A percentile compares a stretch with the other conserved stretches of the same genome.
Conservation (phyloP, 257 asterid species). For the Solanum rostratum region DNA sequence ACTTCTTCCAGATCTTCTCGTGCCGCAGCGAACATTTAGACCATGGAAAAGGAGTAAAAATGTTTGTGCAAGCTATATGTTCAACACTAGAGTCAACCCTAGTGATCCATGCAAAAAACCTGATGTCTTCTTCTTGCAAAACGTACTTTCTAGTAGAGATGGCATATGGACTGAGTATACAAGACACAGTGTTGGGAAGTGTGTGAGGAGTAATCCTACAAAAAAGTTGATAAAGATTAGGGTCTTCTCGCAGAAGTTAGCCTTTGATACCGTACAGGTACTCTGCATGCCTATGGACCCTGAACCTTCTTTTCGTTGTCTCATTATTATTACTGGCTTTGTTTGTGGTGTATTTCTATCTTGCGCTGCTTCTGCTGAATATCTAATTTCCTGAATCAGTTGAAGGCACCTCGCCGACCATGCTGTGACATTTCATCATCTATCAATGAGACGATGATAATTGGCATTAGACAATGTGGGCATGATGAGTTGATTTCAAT, state of each 20-base stretch:
- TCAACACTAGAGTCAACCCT: slow-evolving; percentile 44
- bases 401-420: slow-evolving; percentile 51
- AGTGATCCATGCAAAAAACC: slow-evolving; percentile 57
- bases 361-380: neutral
- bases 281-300: neutral
- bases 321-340: neutral
- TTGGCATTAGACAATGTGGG: slow-evolving; percentile 52
- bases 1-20: slow-evolving; percentile 55
- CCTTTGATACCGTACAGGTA: slow-evolving; percentile 43
- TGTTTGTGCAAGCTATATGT: slow-evolving; percentile 40
- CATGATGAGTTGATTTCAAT: slow-evolving; percentile 40
- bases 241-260: slow-evolving; percentile 25
- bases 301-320: neutral
- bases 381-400: slow-evolving; percentile 18
- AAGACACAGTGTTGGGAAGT: slow-evolving; percentile 16
- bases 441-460: slow-evolving; percentile 24
- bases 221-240: slow-evolving; percentile 31
- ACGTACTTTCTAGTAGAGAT: slow-evolving; percentile 19
- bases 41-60: slow-evolving; percentile 68
- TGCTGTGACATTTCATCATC: slow-evolving; percentile 57
- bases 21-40: slow-evolving; percentile 48
- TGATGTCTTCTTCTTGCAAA: slow-evolving; percentile 35
- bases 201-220: slow-evolving; percentile 22
- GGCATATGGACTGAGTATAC: slow-evolving; percentile 38
- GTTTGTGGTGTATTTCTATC: neutral